Base-by-base conservation (phyloP, 176 grass and related monocot genomes). In the Raddia guianensis region DNA sequence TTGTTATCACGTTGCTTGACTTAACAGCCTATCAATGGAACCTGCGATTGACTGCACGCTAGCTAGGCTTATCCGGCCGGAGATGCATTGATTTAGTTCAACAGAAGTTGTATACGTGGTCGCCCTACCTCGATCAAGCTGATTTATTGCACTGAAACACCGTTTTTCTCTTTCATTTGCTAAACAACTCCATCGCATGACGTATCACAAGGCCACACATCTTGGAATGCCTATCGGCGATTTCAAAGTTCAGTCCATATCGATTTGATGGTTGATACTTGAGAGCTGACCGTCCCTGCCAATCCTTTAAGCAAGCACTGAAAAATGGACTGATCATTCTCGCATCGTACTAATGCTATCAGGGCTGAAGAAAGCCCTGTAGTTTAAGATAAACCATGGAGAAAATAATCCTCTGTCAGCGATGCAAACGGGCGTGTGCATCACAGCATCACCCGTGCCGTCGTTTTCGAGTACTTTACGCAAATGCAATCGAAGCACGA, bases 381-480 rank as follows among this genome's bases (percentile, higher is more conserved):
- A 32, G 12, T 20, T 54, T 16, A n/a, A 3, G 78, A 45, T 47
- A 35, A 50, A 33, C 34, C 34, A n/a, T 37, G 21, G n/a, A 16
- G 32, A 33, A n/a, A 34, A 18, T 27, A 27, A 51, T 32, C 11
- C 34, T 20, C 9, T 13, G 2, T 27, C 37, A 19, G 4, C 15
- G 0, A 52, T 35, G n/a, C 63, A 35, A 9, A 64, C 12, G 33
- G 44, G 68, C 12, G 33, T 44, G 68, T 15, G 55, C 64, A 4
- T 71, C 35, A 54, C 32, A 19, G 51, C 4, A 19, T 56, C 35
- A 16, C 43, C 13, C 11, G 15, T 15, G 69, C 62, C 15, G 40
- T 80, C 70, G 57, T 50, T 89, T 16, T 75, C 69, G 33, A 9
- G 35, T 47, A 64, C 79, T 87, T 75, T 71, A 87, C 0, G 63